A percentile compares a stretch with the other conserved stretches of the same genome.
Conservation (phyloP, 148 eudicot species). For the Oxyria digyna region DNA sequence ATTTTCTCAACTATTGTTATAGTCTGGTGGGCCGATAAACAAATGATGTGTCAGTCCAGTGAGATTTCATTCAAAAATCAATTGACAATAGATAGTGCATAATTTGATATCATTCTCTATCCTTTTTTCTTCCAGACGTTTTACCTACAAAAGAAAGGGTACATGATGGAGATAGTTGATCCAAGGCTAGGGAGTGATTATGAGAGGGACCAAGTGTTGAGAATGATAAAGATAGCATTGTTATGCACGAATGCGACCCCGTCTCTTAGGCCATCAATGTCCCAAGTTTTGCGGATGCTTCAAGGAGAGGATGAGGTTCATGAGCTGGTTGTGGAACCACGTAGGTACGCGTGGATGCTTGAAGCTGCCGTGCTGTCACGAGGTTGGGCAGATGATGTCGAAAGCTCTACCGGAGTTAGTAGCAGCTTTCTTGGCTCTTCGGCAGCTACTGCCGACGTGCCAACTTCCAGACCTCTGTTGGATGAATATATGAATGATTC, state of each 20-base stretch:
- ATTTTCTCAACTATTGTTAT: too few species aligned
- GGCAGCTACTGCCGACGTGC: not conserved
- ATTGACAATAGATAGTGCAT: too few species aligned
- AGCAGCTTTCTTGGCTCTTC: not conserved
- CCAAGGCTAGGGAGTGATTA: slow-evolving; percentile 16
- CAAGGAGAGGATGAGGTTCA: not conserved
- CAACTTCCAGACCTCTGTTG: too few species aligned
- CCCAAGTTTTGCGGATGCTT: not conserved
- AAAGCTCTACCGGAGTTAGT: not conserved
- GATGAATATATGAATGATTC: too few species aligned
- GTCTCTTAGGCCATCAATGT: slow-evolving; percentile 40
- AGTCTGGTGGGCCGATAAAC: too few species aligned
- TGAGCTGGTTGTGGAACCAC: not conserved
- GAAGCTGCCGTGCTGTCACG: not conserved
- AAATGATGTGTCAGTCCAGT: too few species aligned
- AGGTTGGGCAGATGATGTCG: not conserved
- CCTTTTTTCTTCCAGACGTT: slow-evolving; percentile 17
- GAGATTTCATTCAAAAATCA: too few species aligned
- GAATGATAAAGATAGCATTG: slow-evolving; percentile 31
- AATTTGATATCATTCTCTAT: too few species aligned
- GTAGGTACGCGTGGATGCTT: slow-evolving; percentile 2
- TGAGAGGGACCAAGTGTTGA: slow-evolving; percentile 23
- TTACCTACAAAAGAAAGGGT: slow-evolving; percentile 22
- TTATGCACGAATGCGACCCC: slow-evolving; percentile 40
- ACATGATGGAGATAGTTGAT: slow-evolving; percentile 28